Conservation (phyloP, 2,329 filamentous ascomycete genomes). For the Ciborinia camelliae region DNA sequence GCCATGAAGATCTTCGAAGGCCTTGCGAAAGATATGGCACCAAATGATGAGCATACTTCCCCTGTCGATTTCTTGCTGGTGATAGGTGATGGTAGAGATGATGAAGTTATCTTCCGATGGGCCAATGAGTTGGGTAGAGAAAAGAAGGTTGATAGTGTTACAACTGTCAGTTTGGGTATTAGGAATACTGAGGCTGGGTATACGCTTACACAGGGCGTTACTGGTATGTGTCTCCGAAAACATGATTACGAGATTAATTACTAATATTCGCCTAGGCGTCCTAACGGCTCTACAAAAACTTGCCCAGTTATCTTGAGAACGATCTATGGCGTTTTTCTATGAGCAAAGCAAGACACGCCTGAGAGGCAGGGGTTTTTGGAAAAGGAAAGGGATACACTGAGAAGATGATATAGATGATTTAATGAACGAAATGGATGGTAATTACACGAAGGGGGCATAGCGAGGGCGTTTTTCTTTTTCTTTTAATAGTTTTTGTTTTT, state of each 20-base stretch:
- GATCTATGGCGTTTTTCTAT: neutral
- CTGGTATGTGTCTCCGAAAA: conserved; percentile 57
- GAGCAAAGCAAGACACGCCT: neutral
- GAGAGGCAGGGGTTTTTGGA: neutral
- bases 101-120: conserved; percentile 93
- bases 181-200: conserved; percentile 84
- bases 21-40: conserved; percentile 44
- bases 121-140: conserved; percentile 70
- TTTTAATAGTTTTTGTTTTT: neutral
- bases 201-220: conserved; percentile 87
- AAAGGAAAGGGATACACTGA: neutral
- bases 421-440: too few relatives aligned
- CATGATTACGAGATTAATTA: neutral
- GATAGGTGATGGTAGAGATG: conserved; percentile 85
- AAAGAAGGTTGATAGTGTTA: conserved; percentile 62
- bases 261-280: conserved; percentile 42
- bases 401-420: conserved; percentile 14
- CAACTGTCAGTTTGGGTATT: conserved; percentile 81
- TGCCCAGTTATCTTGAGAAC: conserved; percentile 34
- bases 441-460: conserved; percentile 4
- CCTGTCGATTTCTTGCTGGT: conserved; percentile 83
- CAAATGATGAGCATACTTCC: conserved; percentile 37
- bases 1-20: conserved; percentile 68
- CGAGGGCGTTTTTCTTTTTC: conserved; percentile 2
- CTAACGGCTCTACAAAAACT: conserved; percentile 52